Evolutionary conservation across 2,329 filamentous ascomycete genomes (phyloP).

Genomic region (Colletotrichum camelliae): DNA sequence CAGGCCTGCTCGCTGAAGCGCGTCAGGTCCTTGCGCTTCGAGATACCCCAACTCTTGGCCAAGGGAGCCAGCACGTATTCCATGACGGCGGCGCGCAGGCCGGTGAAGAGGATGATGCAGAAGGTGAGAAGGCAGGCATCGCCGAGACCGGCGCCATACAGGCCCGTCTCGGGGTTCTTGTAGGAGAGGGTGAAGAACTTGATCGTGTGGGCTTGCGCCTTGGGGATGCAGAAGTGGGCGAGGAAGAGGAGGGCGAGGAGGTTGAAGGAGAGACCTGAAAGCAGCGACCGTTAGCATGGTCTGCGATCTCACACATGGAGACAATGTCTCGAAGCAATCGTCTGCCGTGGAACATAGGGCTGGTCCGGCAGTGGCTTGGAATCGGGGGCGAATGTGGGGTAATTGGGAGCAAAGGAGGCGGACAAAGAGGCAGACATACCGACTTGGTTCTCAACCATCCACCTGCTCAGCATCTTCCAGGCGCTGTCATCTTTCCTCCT

Average conservation of each 20-base stretch:
- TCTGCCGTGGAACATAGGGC: neutral
- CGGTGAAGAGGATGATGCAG: conserved; percentile 86
- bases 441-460: conserved; percentile 81
- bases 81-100: conserved; percentile 82
- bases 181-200: conserved; percentile 92
- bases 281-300: conserved; percentile 26
- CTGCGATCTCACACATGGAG: neutral
- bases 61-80: conserved; percentile 86
- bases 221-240: conserved; percentile 82
- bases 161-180: conserved; percentile 69
- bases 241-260: conserved; percentile 83
- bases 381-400: neutral
- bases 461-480: conserved; percentile 65
- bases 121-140: conserved; percentile 80
- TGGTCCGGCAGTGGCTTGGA: neutral
- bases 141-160: conserved; percentile 79
- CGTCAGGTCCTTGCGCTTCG: conserved; percentile 75
- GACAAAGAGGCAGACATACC: conserved; percentile 56
- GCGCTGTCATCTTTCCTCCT: conserved; percentile 68
- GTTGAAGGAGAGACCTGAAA: conserved; percentile 78
- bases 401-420: neutral
- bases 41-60: conserved; percentile 74
- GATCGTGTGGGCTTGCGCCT: conserved; percentile 76
- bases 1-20: conserved; percentile 95
- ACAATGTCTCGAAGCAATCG: neutral